Evolutionary conservation across 495 filamentous ascomycete species (phyloP), one percentile per base, ranked within the genome.

Genomic region (Penicillium crystallinum): DNA sequence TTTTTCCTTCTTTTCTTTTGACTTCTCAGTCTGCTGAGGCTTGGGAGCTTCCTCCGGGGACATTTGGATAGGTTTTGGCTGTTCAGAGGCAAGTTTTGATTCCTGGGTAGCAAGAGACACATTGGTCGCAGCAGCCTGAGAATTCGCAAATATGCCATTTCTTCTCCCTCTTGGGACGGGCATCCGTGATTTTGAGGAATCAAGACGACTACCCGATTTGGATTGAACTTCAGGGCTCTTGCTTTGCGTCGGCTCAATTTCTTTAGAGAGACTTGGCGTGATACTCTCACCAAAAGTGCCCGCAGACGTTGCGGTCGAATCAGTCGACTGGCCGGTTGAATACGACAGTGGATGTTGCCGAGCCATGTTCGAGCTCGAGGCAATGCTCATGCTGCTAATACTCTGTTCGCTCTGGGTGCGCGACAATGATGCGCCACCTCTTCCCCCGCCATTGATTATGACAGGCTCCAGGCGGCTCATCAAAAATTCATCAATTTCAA

Each of bases 381-480:
- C 70, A 18, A 80, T 66, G 47, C 79, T 83, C 25, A 80, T 64
- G 19, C 74, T 74, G 39, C 74, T 67, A 30, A 75, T 66, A 54
- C 84, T 89, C 54, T 82, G 81, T 49, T 79, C 79, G 59, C 85
- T 88, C 48, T 84, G 83, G 3, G 78, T 83, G 45, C 82, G 75
- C 27, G 63, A 66, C 23, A 88, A 64, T n/a, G 80, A 74, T 9
- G 70, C 71, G 30, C 75, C 70, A 40, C 71, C 67, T 44, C 69
- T 31, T 10, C 66, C 90, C 12, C 86, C 84, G 2, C 95, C 95
- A 27, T 83, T 83, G 58, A 97, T 91, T 56, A 95, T 75, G 31
- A 96, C 91, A 12, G 93, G 93, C 37, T 87, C 84, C 61, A 97
- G 83, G 18, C 93, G 80, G 48, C 91, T 84, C 30, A 80, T 71